Evolutionary conservation across 352 stramenopile species (phyloP), one percentile per base, ranked within the genome.

Genomic region (Globisporangium acanthophoron): DNA sequence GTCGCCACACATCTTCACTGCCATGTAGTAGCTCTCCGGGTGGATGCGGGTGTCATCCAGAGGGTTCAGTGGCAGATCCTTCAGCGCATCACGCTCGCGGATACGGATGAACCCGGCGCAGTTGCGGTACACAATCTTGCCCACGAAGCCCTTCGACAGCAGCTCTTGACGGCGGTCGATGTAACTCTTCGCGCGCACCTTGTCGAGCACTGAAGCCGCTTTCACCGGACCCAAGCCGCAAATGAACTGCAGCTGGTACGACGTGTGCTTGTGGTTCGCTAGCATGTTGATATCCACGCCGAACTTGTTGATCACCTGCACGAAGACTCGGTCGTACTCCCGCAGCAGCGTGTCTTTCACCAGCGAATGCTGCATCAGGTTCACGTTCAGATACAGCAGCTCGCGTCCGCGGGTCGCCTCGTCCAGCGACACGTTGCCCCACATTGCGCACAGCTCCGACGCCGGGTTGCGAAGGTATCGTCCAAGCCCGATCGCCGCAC

Each of bases 11-110:
- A 96, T 96, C 54, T 94, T 94, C 20, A 96, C 87, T 12, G 87
- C 87, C 87, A 96, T 96, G 63, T 93, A 96, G 63, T 96, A 96
- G 43, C 87, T 96, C 61, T 96, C 87, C 3, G 87, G 87, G 50
- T 96, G 87, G 52, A 96, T 94, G 41, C 87, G 72, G 0, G 87
- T 96, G 52, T 96, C 87, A 61, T 96, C 87, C 15, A 96, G 62
- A 24, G 87, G 85, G 62, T 96, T 94, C 24, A 96, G 64, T 13
- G 85, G 85, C 21, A 85, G 67, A 62, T 96, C 87, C 46, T 90
- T 88, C 49, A 96, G 63, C 0, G 83, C 79, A 59, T 94, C 85
- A 24, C 85, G 85, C 58, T 96, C 87, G 31, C 87, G 85, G 56
- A 96, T 96, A 24, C 87, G 87, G 41, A 96, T 69, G 59, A 96